Evolutionary conservation across 805 yeast genomes (phyloP).

Genomic region (Saturnispora halmiae): DNA sequence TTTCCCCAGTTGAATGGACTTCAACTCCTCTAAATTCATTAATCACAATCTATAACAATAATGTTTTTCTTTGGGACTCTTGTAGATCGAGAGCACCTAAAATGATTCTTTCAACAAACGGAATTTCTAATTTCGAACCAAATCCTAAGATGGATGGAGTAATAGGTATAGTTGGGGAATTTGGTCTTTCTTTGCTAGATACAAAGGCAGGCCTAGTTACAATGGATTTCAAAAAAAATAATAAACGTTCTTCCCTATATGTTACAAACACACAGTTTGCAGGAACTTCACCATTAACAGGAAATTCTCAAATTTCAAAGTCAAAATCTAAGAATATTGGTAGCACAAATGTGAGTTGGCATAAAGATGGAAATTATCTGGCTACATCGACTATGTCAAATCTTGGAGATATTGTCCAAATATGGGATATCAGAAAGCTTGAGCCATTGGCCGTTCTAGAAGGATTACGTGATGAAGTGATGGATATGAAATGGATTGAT

Average conservation of each 20-base stretch:
- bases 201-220: slow-evolving; percentile 35
- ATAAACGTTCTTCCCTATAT: slow-evolving; percentile 19
- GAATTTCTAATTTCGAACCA: slow-evolving; percentile 43
- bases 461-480: slow-evolving; percentile 49
- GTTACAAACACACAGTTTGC: slow-evolving; percentile 4
- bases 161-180: slow-evolving; percentile 56
- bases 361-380: slow-evolving; percentile 47
- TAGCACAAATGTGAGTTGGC: slow-evolving; percentile 52
- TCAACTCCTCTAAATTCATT: slow-evolving; percentile 38
- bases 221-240: slow-evolving; percentile 8
- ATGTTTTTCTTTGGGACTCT: slow-evolving; percentile 71
- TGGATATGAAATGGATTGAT: slow-evolving; percentile 50
- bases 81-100: slow-evolving; percentile 51
- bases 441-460: slow-evolving; percentile 42
- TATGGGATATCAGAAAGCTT: slow-evolving; percentile 68
- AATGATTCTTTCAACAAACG: slow-evolving; percentile 42
- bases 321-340: slow-evolving; percentile 9
- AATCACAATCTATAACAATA: slow-evolving; percentile 56
- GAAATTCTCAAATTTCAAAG: neutral
- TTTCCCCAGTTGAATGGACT: slow-evolving; percentile 35
- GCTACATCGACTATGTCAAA: slow-evolving; percentile 37
- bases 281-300: neutral
- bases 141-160: slow-evolving; percentile 40
- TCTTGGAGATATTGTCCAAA: slow-evolving; percentile 37
- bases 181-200: slow-evolving; percentile 71